A percentile compares a stretch with the other conserved stretches of the same genome.
phyloP scores from a whole-genome alignment of 148 eudicot species.

The Camellia japonica region DNA sequence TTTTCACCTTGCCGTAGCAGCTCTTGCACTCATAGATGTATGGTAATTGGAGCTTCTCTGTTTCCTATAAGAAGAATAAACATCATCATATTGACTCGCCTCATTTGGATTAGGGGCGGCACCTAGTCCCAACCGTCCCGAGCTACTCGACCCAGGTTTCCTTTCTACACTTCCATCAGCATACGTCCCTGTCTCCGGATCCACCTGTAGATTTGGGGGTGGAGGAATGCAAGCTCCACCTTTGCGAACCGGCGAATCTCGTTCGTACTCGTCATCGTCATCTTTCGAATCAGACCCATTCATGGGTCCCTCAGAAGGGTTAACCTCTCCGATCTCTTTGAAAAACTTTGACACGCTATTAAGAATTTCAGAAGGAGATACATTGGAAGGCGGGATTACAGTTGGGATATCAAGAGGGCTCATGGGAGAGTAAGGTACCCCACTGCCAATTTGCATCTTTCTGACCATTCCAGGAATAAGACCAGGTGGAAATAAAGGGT shows the following conservation, averaged over 20 bases:
- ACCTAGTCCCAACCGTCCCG: conserved; percentile 87
- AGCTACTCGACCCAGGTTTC: conserved; percentile 57
- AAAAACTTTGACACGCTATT: conserved; percentile 87
- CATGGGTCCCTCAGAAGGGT: conserved; percentile 92
- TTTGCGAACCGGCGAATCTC: conserved; percentile 70
- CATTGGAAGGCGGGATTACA: conserved; percentile 70
- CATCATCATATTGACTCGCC: conserved; percentile 90
- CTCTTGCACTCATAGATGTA: conserved; percentile 81
- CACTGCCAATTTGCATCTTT: conserved; percentile 93
- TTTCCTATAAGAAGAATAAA: conserved; percentile 80
- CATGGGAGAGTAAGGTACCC: conserved; percentile 97
- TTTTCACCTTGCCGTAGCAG: conserved; percentile 53
- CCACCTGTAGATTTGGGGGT: conserved; percentile 67
- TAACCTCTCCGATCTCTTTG: conserved; percentile 89
- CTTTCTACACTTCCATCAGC: conserved; percentile 54
- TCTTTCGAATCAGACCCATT: conserved; percentile 52
- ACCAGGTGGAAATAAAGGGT: conserved; percentile 96
- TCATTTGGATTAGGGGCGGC: conserved; percentile 73
- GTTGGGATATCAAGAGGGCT: conserved; percentile 98
- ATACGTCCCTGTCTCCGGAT: conserved; percentile 51
- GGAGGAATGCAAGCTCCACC: conserved; percentile 99
- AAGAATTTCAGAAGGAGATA: conserved; percentile 68
- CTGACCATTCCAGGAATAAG: conserved; percentile 95
- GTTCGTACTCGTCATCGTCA: conserved; percentile 50
- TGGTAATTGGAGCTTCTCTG: conserved; percentile 85